Base-by-base conservation (phyloP, 768 basidiomycete genomes). In the Trametes gibbosa region DNA sequence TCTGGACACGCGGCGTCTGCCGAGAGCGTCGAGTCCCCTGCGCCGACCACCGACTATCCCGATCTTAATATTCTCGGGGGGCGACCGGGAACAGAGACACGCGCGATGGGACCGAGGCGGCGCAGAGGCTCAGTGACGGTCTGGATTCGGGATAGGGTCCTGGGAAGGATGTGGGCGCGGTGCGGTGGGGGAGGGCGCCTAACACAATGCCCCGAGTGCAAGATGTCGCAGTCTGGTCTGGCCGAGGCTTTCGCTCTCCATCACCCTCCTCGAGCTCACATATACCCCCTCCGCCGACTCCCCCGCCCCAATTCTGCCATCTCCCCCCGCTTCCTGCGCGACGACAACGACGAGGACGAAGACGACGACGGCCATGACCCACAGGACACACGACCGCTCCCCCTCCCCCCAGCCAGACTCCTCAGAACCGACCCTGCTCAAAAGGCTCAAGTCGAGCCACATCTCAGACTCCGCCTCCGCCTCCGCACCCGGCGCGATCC, bases 331-430 rank as follows among this genome's bases (percentile, higher is more conserved):
- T 39, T 34, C 40, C 60, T 41, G 37, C 47, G 45, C 25, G 49
- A 48, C 34, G 25, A 56, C 32, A 35, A 46, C 55, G 35, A 35
- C 24, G n/a, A n/a, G n/a, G n/a, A n/a, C n/a, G n/a, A n/a, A n/a
- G n/a, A n/a, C 43, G 29, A 48, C 41, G 7, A 48, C 52, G 41
- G 35, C 58, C 27, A 81, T 82, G 81, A 73, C 77, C 10, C 77
- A 76, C 66, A 35, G 56, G 52, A 77, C 78, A 29, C 81, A 76
- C 67, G 71, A 73, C 50, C 77, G 82, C 59, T 78, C 80, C 10
- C 70, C 74, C 6, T 79, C 81, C 9, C 80, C 78, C 25, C 63
- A 64, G 50, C 45, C 46, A 21, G 66, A 65, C 50, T 41, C 53
- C 40, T 45, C 50, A 19, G 78, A 81, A 65, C 72, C 77, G 2